phyloP scores from a whole-genome alignment of 495 filamentous ascomycete species.

The Evernia prunastri region DNA sequence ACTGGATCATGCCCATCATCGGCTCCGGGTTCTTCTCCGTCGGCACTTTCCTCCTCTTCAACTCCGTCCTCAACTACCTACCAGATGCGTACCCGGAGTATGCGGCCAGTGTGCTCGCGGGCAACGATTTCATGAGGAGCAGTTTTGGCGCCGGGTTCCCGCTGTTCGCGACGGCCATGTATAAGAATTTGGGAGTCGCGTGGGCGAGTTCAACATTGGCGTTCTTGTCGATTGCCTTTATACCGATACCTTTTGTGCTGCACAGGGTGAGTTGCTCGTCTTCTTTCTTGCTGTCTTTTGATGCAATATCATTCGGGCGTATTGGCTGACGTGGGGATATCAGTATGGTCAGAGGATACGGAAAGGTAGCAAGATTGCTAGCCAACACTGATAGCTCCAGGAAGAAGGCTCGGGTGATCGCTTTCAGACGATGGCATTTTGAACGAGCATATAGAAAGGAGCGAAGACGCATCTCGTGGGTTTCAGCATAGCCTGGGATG shows the following conservation, averaged over 20 bases:
- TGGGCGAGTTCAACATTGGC: slow-evolving; percentile 59
- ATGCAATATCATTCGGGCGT: neutral
- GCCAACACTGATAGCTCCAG: neutral
- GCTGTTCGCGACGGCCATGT: slow-evolving; percentile 47
- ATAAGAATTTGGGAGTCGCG: slow-evolving; percentile 53
- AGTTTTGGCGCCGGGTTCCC: slow-evolving; percentile 46
- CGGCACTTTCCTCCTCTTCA: slow-evolving; percentile 51
- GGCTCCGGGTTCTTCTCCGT: slow-evolving; percentile 48
- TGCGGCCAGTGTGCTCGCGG: slow-evolving; percentile 46
- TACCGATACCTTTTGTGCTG: slow-evolving; percentile 38
- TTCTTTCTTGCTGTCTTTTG: neutral
- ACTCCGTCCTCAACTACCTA: slow-evolving; percentile 40
- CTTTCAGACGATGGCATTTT: slow-evolving; percentile 21
- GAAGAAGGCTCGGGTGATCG: slow-evolving; percentile 22
- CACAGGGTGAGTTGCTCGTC: slow-evolving; percentile 29
- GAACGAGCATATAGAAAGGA: neutral
- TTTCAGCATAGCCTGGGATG: neutral
- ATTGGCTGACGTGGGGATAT: neutral
- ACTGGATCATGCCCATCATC: slow-evolving; percentile 51
- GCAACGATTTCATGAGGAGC: slow-evolving; percentile 44
- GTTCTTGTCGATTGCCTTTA: slow-evolving; percentile 41
- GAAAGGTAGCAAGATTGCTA: slow-evolving; percentile 5
- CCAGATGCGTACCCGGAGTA: slow-evolving; percentile 37
- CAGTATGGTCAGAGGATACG: slow-evolving; percentile 7
- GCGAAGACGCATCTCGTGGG: neutral